Conservation (phyloP, 1,284 basidiomycete species). For the Malassezia arunalokei region DNA sequence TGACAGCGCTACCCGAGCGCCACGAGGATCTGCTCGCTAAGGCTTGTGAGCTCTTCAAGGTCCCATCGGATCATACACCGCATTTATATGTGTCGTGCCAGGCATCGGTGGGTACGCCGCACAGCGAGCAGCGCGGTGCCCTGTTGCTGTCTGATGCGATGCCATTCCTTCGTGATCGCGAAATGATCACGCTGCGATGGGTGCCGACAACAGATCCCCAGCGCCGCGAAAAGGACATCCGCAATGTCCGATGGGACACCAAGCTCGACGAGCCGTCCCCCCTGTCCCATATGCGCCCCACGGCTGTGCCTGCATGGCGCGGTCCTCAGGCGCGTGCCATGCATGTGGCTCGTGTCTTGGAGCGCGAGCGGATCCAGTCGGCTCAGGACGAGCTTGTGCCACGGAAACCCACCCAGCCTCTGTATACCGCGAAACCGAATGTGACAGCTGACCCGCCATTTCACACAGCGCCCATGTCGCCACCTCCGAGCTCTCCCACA, state of each 20-base stretch:
- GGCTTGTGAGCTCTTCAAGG: constrained; percentile 29
- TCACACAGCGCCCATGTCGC: constrained; percentile 6
- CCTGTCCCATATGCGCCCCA: not conserved
- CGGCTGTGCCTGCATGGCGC: not conserved
- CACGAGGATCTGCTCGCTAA: constrained; percentile 26
- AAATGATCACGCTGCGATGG: constrained; percentile 39
- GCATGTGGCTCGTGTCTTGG: constrained; percentile 11
- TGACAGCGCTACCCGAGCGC: constrained; percentile 29
- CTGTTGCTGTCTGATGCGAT: constrained; percentile 35
- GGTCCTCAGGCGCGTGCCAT: constrained; percentile 10
- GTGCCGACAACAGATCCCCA: constrained; percentile 19
- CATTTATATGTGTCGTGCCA: constrained; percentile 19
- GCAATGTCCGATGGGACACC: constrained; percentile 28
- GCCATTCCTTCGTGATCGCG: constrained; percentile 36
- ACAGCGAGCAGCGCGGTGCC: constrained; percentile 21
- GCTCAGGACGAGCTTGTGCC: not conserved
- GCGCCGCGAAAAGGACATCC: constrained; percentile 12
- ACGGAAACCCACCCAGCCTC: not conserved
- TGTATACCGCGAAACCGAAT: not conserved
- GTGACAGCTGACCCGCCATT: not conserved
- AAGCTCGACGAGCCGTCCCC: not conserved
- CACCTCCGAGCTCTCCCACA: constrained; percentile 13
- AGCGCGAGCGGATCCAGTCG: constrained; percentile 9
- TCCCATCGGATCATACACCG: constrained; percentile 34
- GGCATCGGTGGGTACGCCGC: constrained; percentile 23